phyloP scores from a whole-genome alignment of 164 flowering plant genomes.

The Vitis cinerea region DNA sequence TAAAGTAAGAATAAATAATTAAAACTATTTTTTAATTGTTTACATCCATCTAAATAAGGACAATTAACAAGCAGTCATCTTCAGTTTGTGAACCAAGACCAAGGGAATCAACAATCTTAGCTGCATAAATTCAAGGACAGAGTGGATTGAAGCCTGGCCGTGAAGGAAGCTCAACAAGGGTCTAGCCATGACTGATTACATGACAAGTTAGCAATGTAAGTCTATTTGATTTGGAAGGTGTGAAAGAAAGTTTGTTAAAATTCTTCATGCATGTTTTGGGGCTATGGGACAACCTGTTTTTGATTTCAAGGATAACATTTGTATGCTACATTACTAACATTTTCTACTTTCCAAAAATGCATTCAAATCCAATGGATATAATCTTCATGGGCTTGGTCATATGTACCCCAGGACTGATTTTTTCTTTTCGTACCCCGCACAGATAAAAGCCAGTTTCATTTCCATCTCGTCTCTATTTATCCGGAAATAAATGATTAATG shows the following conservation, averaged over 20 bases:
- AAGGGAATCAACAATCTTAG: conserved; percentile 48
- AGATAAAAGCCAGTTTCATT: too few relatives aligned
- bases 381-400: too few relatives aligned
- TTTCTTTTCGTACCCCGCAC: too few relatives aligned
- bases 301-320: conserved; percentile 14
- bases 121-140: conserved; percentile 48
- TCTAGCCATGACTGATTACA: background rate
- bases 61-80: conserved; percentile 16
- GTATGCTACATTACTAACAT: conserved; percentile 16
- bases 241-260: conserved; percentile 7
- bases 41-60: too few relatives aligned
- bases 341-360: conserved; percentile 3
- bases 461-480: too few relatives aligned
- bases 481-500: too few relatives aligned
- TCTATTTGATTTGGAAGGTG: conserved; percentile 15
- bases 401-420: too few relatives aligned
- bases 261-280: conserved; percentile 18
- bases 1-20: too few relatives aligned
- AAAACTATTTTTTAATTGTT: too few relatives aligned
- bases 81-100: conserved; percentile 26
- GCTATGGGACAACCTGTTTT: conserved; percentile 16
- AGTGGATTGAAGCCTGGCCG: conserved; percentile 79
- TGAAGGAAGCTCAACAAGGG: conserved; percentile 1
- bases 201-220: background rate
- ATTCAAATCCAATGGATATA: too few relatives aligned